Conservation (phyloP, 768 basidiomycete genomes). For the Jaapia argillacea region DNA sequence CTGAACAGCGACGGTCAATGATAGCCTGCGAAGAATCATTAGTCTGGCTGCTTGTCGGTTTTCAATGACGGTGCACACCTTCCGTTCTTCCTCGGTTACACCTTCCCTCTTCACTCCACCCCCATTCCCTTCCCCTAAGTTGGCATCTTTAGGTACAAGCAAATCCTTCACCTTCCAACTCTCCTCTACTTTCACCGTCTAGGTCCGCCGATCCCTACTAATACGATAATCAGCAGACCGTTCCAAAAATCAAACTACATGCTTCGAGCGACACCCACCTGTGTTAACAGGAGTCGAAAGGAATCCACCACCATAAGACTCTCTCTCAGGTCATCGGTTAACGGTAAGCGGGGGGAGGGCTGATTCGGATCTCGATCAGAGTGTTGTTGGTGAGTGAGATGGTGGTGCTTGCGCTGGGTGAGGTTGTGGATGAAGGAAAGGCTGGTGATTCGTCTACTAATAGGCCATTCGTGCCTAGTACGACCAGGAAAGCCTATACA, state of each 20-base stretch:
- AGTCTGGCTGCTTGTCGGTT: not conserved
- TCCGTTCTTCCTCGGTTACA: constrained; percentile 37
- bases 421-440: constrained; percentile 30
- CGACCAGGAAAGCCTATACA: constrained; percentile 67
- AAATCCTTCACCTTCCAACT: constrained; percentile 51
- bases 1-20: constrained; percentile 51
- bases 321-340: no score
- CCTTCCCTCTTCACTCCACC: constrained; percentile 12
- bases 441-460: constrained; percentile 55
- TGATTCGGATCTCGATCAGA: constrained; percentile 43
- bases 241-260: no score
- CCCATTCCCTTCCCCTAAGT: constrained; percentile 6
- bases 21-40: constrained; percentile 34
- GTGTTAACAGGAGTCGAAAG: no score
- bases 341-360: not conserved
- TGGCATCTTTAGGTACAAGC: constrained; percentile 25
- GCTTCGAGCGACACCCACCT: no score
- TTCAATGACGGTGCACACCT: constrained; percentile 18
- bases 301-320: no score
- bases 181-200: constrained; percentile 37
- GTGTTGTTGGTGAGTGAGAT: constrained; percentile 60
- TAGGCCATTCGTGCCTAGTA: constrained; percentile 48
- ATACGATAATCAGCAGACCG: constrained; percentile 4
- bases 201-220: constrained; percentile 24
- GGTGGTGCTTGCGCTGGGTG: constrained; percentile 28